phyloP scores from a whole-genome alignment of 768 basidiomycete genomes.

The Phylloporus sp. region DNA sequence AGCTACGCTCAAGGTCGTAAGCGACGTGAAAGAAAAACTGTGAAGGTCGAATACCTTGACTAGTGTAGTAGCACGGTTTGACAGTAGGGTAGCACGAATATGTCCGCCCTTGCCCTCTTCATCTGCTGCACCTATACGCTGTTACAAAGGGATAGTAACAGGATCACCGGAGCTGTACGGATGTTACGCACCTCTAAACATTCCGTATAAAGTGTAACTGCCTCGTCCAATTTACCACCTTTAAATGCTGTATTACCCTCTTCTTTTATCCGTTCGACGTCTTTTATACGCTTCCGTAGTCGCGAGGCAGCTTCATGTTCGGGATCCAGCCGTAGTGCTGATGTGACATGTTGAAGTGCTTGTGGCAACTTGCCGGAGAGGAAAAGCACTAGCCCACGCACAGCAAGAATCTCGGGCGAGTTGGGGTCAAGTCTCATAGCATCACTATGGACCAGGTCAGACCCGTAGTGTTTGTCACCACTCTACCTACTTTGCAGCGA shows the following conservation, averaged over 20 bases:
- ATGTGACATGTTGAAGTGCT: slow-evolving; percentile 63
- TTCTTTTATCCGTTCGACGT: slow-evolving; percentile 78
- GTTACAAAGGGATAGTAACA: slow-evolving; percentile 1
- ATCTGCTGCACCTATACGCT: slow-evolving; percentile 62
- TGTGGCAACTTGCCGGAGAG: slow-evolving; percentile 64
- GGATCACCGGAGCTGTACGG: not conserved
- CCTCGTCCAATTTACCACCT: slow-evolving; percentile 49
- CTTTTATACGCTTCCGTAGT: slow-evolving; percentile 73
- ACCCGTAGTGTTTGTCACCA: not conserved
- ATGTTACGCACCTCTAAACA: slow-evolving; percentile 54
- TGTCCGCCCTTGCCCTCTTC: slow-evolving; percentile 78
- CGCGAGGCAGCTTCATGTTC: slow-evolving; percentile 65
- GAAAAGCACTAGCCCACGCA: slow-evolving; percentile 79
- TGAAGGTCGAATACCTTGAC: slow-evolving; percentile 49
- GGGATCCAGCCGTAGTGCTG: slow-evolving; percentile 74
- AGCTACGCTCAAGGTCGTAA: slow-evolving; percentile 40
- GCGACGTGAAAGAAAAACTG: not conserved
- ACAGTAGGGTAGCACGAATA: slow-evolving; percentile 73
- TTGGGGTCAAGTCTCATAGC: slow-evolving; percentile 65
- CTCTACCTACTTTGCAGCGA: slow-evolving; percentile 63
- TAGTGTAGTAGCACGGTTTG: slow-evolving; percentile 79
- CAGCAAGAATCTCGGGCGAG: slow-evolving; percentile 72
- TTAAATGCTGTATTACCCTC: slow-evolving; percentile 82
- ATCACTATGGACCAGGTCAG: slow-evolving; percentile 44
- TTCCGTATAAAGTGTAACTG: slow-evolving; percentile 63